Conservation (phyloP, 2,329 filamentous ascomycete species). For the Amauroascus verrucosus region DNA sequence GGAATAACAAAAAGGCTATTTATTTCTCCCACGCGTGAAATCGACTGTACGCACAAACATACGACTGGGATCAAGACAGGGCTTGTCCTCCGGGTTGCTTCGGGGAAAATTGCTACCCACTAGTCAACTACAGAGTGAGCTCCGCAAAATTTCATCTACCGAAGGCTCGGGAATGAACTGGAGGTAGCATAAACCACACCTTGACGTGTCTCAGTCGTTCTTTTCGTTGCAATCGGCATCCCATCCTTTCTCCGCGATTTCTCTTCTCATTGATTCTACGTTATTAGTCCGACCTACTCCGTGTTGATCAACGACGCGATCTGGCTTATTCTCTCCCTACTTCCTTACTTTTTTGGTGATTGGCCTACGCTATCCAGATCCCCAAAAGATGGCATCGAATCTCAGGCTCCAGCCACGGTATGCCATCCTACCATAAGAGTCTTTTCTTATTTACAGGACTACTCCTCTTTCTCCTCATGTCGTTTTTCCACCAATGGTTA, state of each 20-base stretch:
- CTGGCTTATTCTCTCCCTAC: background rate
- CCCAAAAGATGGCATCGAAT: conserved; percentile 10
- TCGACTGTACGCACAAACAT: background rate
- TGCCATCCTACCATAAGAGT: conserved; percentile 1
- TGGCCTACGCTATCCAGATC: background rate
- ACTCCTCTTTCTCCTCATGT: background rate
- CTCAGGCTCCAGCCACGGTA: conserved; percentile 13
- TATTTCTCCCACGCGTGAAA: conserved; percentile 3
- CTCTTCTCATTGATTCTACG: background rate
- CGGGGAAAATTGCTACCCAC: conserved; percentile 8
- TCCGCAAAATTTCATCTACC: background rate
- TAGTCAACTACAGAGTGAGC: background rate
- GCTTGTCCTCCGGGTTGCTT: conserved; percentile 4
- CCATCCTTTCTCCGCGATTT: background rate
- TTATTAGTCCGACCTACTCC: background rate
- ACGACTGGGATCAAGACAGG: background rate
- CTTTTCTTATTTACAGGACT: background rate
- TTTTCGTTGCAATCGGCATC: background rate
- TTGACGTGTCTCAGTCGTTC: conserved; percentile 3
- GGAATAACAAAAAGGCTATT: conserved; percentile 3
- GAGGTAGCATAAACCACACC: background rate
- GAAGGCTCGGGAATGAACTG: conserved; percentile 6
- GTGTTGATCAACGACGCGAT: background rate
- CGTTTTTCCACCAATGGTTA: conserved; percentile 3
- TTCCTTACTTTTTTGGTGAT: background rate